A percentile compares a stretch with the other conserved stretches of the same genome.
These are phyloP conservation scores for Leucogyrophana mollusca DNA, from an alignment of 768 basidiomycete genomes.

Conservation along the genomic window DNA sequence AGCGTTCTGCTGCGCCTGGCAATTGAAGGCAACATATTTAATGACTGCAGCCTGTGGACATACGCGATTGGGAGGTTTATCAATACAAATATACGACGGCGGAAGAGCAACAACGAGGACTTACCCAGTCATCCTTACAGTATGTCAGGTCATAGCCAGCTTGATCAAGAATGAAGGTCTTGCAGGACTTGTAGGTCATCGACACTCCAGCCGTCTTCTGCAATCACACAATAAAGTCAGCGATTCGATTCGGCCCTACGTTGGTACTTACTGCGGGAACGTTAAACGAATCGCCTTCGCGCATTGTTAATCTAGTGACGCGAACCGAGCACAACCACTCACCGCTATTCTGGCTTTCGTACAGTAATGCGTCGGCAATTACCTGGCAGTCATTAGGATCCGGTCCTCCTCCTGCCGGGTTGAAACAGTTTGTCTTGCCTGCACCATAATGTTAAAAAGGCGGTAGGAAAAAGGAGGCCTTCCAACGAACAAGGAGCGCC, in stretches of 20 bases:
- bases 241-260: not conserved
- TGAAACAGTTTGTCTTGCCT: slow-evolving; percentile 43
- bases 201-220: slow-evolving; percentile 32
- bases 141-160: slow-evolving; percentile 34
- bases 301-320: not conserved
- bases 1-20: slow-evolving; percentile 46
- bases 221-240: too few species aligned
- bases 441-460: not conserved
- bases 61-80: not conserved
- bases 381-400: slow-evolving; percentile 45
- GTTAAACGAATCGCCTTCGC: not conserved
- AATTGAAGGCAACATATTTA: slow-evolving; percentile 42
- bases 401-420: slow-evolving; percentile 43
- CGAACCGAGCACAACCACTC: slow-evolving; percentile 3
- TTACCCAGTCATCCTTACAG: slow-evolving; percentile 46
- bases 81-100: not conserved
- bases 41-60: slow-evolving; percentile 34
- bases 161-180: slow-evolving; percentile 48
- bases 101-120: slow-evolving; percentile 3
- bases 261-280: not conserved
- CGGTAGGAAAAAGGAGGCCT: not conserved
- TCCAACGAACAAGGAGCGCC: slow-evolving; percentile 34
- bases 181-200: slow-evolving; percentile 41
- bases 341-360: slow-evolving; percentile 43
- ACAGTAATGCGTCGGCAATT: slow-evolving; percentile 46